Evolutionary conservation across 345 rosid genomes (phyloP).

Genomic region (Lagerstroemia speciosa): DNA sequence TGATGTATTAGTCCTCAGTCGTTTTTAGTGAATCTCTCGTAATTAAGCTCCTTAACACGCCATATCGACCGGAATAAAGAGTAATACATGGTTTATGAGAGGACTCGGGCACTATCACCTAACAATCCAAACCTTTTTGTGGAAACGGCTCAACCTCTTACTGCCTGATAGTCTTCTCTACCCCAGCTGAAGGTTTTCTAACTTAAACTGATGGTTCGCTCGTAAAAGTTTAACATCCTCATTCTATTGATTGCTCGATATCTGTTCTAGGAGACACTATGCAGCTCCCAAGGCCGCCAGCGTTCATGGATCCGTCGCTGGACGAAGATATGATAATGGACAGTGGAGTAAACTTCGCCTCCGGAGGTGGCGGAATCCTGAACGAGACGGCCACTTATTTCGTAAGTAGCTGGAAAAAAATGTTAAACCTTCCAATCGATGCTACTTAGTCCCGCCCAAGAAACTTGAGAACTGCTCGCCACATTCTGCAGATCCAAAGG

Average conservation of each 20-base stretch:
- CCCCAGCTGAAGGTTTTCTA: too few species aligned
- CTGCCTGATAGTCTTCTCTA: too few species aligned
- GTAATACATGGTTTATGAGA: too few species aligned
- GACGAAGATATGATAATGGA: conserved; percentile 60
- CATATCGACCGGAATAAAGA: too few species aligned
- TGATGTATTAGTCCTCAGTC: background rate
- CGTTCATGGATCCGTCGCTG: conserved; percentile 72
- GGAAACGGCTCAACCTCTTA: too few species aligned
- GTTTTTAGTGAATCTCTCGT: background rate
- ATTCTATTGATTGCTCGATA: background rate
- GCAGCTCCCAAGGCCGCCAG: conserved; percentile 81
- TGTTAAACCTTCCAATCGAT: background rate
- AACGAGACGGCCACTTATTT: conserved; percentile 78
- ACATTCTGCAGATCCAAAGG: conserved; percentile 59
- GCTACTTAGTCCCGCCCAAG: background rate
- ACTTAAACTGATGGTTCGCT: too few species aligned
- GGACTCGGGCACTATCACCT: too few species aligned
- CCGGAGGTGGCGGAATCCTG: conserved; percentile 94
- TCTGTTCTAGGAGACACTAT: conserved; percentile 49
- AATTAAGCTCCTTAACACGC: too few species aligned
- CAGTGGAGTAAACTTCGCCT: conserved; percentile 82
- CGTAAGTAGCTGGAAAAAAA: conserved; percentile 34
- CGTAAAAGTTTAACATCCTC: too few species aligned
- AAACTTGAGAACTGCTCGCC: background rate
- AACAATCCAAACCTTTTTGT: too few species aligned